Conservation (phyloP, 805 yeast genomes). For the Middelhovenomyces tepae region DNA sequence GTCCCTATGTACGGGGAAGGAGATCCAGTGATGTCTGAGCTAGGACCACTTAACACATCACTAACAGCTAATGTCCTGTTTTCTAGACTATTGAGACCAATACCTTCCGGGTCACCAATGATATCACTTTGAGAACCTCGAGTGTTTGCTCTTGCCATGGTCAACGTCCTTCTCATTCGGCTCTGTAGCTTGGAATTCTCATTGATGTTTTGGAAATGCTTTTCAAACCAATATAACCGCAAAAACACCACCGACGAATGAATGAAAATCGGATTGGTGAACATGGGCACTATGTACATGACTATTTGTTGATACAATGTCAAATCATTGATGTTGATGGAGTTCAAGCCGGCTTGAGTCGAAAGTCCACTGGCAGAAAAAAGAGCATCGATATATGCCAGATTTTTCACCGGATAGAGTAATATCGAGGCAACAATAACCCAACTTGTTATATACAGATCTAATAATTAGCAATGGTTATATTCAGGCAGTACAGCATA, state of each 20-base stretch:
- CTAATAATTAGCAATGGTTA: too few species aligned
- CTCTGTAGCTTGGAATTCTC: constrained; percentile 68
- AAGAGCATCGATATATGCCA: constrained; percentile 65
- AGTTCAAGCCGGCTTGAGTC: constrained; percentile 89
- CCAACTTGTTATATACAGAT: constrained; percentile 55
- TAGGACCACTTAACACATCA: too few species aligned
- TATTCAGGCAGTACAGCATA: constrained; percentile 49
- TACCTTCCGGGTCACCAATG: too few species aligned
- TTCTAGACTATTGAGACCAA: too few species aligned
- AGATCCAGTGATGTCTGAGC: too few species aligned
- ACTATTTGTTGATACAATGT: constrained; percentile 72
- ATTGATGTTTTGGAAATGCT: constrained; percentile 75
- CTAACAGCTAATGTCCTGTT: too few species aligned
- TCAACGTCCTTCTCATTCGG: constrained; percentile 57
- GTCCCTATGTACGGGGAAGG: too few species aligned
- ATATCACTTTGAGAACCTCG: not conserved
- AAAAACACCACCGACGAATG: constrained; percentile 70
- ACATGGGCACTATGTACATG: constrained; percentile 49
- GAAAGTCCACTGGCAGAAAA: constrained; percentile 68
- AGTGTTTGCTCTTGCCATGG: constrained; percentile 1
- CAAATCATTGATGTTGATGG: constrained; percentile 58
- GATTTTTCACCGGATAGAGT: constrained; percentile 64
- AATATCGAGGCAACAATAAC: constrained; percentile 63
- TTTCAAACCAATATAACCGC: constrained; percentile 82
- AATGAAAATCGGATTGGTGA: constrained; percentile 83